phyloP scores from a whole-genome alignment of 805 yeast genomes.

The Zygotorulaspora danielsina region DNA sequence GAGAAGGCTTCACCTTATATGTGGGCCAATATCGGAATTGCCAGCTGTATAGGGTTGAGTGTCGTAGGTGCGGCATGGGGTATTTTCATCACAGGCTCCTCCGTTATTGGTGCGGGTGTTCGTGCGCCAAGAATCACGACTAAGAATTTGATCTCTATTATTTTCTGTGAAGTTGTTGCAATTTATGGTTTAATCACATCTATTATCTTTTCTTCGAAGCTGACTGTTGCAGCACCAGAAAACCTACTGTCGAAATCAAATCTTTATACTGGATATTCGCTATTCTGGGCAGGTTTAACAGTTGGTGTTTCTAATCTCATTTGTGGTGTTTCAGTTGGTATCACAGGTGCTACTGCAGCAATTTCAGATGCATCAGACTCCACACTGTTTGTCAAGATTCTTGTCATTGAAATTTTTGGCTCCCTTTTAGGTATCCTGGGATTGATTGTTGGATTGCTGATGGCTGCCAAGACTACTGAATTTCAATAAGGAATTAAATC shows the following conservation, averaged over 20 bases:
- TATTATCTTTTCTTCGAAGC: slow-evolving; percentile 90
- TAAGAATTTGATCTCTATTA: slow-evolving; percentile 91
- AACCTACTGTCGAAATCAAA: slow-evolving; percentile 73
- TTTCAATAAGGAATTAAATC: slow-evolving; percentile 46
- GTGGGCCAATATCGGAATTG: slow-evolving; percentile 94
- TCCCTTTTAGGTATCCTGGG: slow-evolving; percentile 94
- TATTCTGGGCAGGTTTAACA: slow-evolving; percentile 97
- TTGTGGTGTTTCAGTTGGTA: slow-evolving; percentile 96
- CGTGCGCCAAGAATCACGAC: slow-evolving; percentile 97
- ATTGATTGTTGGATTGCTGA: slow-evolving; percentile 90
- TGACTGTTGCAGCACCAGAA: slow-evolving; percentile 60
- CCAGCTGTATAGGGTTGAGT: slow-evolving; percentile 85
- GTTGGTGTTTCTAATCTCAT: slow-evolving; percentile 90
- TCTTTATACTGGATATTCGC: slow-evolving; percentile 88
- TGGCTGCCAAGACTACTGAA: slow-evolving; percentile 94
- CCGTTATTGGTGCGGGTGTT: slow-evolving; percentile 96
- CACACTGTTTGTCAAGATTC: slow-evolving; percentile 86
- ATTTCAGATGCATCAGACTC: slow-evolving; percentile 97
- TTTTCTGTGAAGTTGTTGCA: slow-evolving; percentile 98
- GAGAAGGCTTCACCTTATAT: slow-evolving; percentile 86
- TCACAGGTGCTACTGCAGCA: slow-evolving; percentile 99
- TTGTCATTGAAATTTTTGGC: slow-evolving; percentile 96
- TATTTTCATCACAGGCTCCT: slow-evolving; percentile 89
- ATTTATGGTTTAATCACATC: slow-evolving; percentile 97
- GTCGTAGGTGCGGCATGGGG: slow-evolving; percentile 99